Conservation (phyloP, 169 alveolate genomes). For the Eimeria necatrix region DNA sequence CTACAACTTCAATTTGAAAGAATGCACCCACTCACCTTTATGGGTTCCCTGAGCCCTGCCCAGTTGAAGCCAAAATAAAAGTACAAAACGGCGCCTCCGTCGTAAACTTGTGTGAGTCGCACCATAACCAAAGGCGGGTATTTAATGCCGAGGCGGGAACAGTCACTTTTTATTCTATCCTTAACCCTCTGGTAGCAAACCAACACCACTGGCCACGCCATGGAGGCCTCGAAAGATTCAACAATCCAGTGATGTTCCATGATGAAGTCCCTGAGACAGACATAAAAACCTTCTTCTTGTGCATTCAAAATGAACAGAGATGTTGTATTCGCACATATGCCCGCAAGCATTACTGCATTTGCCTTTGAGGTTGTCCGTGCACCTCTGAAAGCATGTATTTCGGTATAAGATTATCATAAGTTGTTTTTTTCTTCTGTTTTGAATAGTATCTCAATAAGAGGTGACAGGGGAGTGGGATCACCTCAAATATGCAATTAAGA, state of each 20-base stretch:
- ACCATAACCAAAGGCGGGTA: slow-evolving; percentile 85
- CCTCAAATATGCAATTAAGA: slow-evolving; percentile 9
- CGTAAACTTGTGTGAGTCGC: slow-evolving; percentile 91
- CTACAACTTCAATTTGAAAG: too few relatives aligned
- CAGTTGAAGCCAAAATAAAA: slow-evolving; percentile 88
- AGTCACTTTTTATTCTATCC: slow-evolving; percentile 83
- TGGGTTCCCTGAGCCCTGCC: background rate
- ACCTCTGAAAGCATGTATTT: too few relatives aligned
- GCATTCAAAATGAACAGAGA: background rate
- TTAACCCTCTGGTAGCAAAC: slow-evolving; percentile 75
- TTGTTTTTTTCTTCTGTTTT: too few relatives aligned
- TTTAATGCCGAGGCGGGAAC: slow-evolving; percentile 84
- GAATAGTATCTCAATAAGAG: too few relatives aligned
- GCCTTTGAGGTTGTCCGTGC: too few relatives aligned
- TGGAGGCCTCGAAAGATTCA: slow-evolving; percentile 28
- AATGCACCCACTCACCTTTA: background rate
- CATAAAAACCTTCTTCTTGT: background rate
- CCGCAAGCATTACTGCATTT: background rate
- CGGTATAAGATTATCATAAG: too few relatives aligned
- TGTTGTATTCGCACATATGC: background rate
- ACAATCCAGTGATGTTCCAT: slow-evolving; percentile 18
- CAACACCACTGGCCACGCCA: slow-evolving; percentile 80
- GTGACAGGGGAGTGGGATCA: background rate
- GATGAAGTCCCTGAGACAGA: slow-evolving; percentile 3
- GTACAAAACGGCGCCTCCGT: slow-evolving; percentile 90